A percentile compares a stretch with the other conserved stretches of the same genome.
Evolutionary conservation across 345 rosid species (phyloP).

Genomic region (Bruguiera parviflora): DNA sequence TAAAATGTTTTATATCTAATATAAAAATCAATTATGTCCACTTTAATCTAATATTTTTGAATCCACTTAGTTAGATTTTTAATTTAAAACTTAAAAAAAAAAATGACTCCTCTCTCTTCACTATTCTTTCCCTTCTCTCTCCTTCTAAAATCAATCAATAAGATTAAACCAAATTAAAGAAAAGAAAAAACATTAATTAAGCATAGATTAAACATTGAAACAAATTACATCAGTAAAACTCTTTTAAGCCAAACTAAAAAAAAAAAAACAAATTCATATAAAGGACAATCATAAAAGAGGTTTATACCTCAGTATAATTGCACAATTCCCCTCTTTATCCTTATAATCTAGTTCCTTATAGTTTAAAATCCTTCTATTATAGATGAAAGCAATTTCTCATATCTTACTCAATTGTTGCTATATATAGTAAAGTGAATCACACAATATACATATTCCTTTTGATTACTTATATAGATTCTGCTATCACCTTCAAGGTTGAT

Average conservation of each 20-base stretch:
- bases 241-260: background rate
- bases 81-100: too few relatives aligned
- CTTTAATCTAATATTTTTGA: too few relatives aligned
- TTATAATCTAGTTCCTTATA: background rate
- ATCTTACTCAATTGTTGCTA: conserved; percentile 26
- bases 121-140: too few relatives aligned
- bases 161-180: too few relatives aligned
- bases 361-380: conserved; percentile 21
- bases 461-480: too few relatives aligned
- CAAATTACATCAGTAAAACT: background rate
- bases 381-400: conserved; percentile 3
- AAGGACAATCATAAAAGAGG: conserved; percentile 12
- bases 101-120: too few relatives aligned
- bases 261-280: background rate
- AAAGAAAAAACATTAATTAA: too few relatives aligned
- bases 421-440: conserved; percentile 34
- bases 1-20: too few relatives aligned
- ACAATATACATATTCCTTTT: conserved; percentile 31
- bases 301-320: conserved; percentile 20
- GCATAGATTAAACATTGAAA: background rate
- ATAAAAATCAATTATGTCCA: too few relatives aligned
- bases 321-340: conserved; percentile 9
- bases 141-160: too few relatives aligned
- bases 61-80: too few relatives aligned
- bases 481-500: accelerated